A percentile compares a stretch with the other conserved stretches of the same genome.
These are phyloP conservation scores for Athelia psychrophila DNA, from an alignment of 1,284 basidiomycete genomes.

Conservation along the genomic window DNA sequence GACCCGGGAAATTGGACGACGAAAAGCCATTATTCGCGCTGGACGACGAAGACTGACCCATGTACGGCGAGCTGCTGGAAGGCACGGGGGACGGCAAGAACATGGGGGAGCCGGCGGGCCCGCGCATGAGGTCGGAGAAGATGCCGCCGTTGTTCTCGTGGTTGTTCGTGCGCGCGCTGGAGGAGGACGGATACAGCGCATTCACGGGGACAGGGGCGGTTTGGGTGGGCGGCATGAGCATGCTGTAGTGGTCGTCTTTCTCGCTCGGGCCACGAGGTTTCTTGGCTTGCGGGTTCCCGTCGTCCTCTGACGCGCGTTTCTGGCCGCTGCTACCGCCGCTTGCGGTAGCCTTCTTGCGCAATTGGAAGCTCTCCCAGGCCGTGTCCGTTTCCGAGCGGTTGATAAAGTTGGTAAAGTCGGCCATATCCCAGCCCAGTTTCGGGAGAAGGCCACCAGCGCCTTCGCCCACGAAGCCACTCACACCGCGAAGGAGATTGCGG, in stretches of 20 bases:
- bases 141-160: conserved; percentile 43
- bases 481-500: conserved; percentile 70
- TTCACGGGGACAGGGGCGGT: conserved; percentile 29
- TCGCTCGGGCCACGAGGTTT: conserved; percentile 45
- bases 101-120: conserved; percentile 56
- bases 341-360: conserved; percentile 48
- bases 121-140: conserved; percentile 63
- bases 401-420: conserved; percentile 77
- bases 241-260: conserved; percentile 45
- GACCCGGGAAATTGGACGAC: conserved; percentile 4
- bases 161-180: conserved; percentile 22
- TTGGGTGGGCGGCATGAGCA: conserved; percentile 52
- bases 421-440: conserved; percentile 74
- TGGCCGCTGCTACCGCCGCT: conserved; percentile 12
- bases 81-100: conserved; percentile 50
- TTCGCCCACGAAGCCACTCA: conserved; percentile 82
- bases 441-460: conserved; percentile 75
- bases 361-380: conserved; percentile 83
- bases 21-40: not conserved
- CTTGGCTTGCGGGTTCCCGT: conserved; percentile 41
- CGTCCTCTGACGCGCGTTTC: conserved; percentile 53
- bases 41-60: conserved; percentile 17
- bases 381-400: conserved; percentile 88
- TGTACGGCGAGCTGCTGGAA: conserved; percentile 35
- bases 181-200: conserved; percentile 32